Conservation (phyloP, 306 rosid genomes). For the Ormosia semicastrata region DNA sequence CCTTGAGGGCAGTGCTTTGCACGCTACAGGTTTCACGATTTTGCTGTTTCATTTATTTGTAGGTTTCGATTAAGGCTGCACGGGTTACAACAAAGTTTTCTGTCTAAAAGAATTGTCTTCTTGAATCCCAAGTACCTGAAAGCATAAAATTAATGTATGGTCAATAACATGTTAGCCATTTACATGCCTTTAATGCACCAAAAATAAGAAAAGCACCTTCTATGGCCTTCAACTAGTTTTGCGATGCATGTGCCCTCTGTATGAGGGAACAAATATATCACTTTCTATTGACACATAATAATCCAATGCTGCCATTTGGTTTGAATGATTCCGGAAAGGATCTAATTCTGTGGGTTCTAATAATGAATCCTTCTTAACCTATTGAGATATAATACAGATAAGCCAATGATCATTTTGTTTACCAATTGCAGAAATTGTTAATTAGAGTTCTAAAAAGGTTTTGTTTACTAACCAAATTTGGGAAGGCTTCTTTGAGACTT, state of each 20-base stretch:
- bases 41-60: too few relatives aligned
- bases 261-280: slow-evolving; percentile 71
- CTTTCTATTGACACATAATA: slow-evolving; percentile 73
- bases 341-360: slow-evolving; percentile 59
- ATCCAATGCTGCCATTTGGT: slow-evolving; percentile 82
- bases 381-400: not conserved
- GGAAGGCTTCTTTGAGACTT: slow-evolving; percentile 48
- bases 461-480: slow-evolving; percentile 56
- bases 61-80: too few relatives aligned
- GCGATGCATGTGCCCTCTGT: slow-evolving; percentile 84
- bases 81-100: too few relatives aligned
- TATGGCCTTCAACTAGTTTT: slow-evolving; percentile 77
- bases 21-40: too few relatives aligned
- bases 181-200: not conserved
- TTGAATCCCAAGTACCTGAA: slow-evolving; percentile 73
- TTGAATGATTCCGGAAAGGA: slow-evolving; percentile 64
- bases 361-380: slow-evolving; percentile 67
- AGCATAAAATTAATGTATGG: not conserved
- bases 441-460: not conserved
- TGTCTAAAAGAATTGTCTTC: slow-evolving; percentile 60
- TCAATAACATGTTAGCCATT: not conserved
- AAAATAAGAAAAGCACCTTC: slow-evolving; percentile 50
- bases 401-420: not conserved
- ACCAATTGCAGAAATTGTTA: slow-evolving; percentile 15
- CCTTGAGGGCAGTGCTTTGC: too few relatives aligned